Conservation (phyloP, 495 filamentous ascomycete genomes). For the Penicillium atrosanguineum region DNA sequence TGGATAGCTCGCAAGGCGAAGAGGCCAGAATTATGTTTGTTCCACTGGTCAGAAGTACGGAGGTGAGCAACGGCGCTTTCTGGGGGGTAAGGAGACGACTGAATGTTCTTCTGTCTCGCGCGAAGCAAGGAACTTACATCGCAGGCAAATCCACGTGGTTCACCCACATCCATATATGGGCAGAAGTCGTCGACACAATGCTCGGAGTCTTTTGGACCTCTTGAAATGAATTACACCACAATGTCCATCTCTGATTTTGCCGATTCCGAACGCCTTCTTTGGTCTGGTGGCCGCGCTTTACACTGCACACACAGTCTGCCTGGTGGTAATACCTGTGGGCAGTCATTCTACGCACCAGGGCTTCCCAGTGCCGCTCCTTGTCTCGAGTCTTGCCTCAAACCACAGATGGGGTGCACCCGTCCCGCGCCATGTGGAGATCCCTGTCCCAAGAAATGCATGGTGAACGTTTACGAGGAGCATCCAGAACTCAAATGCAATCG, state of each 20-base stretch:
- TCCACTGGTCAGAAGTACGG: slow-evolving; percentile 77
- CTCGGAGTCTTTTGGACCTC: no score
- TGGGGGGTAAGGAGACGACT: slow-evolving; percentile 80
- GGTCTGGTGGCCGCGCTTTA: slow-evolving; percentile 50
- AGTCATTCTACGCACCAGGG: slow-evolving; percentile 65
- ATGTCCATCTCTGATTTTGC: slow-evolving; percentile 56
- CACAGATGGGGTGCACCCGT: slow-evolving; percentile 56
- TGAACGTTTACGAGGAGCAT: slow-evolving; percentile 32
- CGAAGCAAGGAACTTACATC: slow-evolving; percentile 81
- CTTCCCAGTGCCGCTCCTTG: slow-evolving; percentile 65
- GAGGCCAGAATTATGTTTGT: slow-evolving; percentile 79
- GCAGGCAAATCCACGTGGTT: slow-evolving; percentile 68
- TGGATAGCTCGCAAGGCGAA: slow-evolving; percentile 88
- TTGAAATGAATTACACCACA: no score
- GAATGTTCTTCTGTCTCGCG: slow-evolving; percentile 73
- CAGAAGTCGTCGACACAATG: slow-evolving; percentile 57
- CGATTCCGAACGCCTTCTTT: slow-evolving; percentile 54
- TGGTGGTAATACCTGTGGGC: slow-evolving; percentile 71
- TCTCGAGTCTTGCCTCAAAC: slow-evolving; percentile 57
- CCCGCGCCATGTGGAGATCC: slow-evolving; percentile 57
- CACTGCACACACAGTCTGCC: slow-evolving; percentile 57
- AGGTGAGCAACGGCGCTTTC: slow-evolving; percentile 63
- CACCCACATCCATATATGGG: slow-evolving; percentile 65
- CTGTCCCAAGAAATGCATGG: slow-evolving; percentile 50
- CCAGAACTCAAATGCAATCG: slow-evolving; percentile 62